These are phyloP conservation scores for Phascolomyces articulosus DNA, from an alignment of 371 early-diverging fungal species.

Conservation along the genomic window DNA sequence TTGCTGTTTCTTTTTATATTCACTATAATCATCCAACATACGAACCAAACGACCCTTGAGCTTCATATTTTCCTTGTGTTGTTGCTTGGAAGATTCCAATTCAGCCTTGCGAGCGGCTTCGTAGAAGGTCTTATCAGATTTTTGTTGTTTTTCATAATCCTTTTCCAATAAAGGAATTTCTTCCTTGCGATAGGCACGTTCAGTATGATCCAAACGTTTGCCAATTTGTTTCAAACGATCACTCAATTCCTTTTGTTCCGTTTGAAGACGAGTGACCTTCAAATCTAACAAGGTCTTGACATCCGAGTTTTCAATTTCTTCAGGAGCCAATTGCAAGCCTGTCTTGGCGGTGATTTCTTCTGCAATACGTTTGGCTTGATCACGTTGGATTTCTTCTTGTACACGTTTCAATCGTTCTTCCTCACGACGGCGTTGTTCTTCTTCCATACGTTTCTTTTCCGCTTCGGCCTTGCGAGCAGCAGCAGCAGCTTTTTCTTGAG, in stretches of 20 bases:
- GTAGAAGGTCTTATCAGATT: slow-evolving; percentile 79
- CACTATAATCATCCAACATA: slow-evolving; percentile 81
- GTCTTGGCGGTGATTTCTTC: slow-evolving; percentile 84
- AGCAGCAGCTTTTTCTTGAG: slow-evolving; percentile 73
- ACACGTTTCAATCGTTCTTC: slow-evolving; percentile 79
- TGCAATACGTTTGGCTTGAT: slow-evolving; percentile 87
- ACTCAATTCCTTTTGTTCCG: slow-evolving; percentile 84
- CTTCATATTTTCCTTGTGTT: slow-evolving; percentile 76
- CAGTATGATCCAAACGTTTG: slow-evolving; percentile 90
- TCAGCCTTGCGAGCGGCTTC: slow-evolving; percentile 76
- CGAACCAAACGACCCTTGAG: slow-evolving; percentile 79
- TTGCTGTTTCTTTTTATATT: slow-evolving; percentile 63
- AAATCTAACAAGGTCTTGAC: slow-evolving; percentile 80
- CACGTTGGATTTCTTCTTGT: slow-evolving; percentile 80
- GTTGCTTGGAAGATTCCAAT: slow-evolving; percentile 60
- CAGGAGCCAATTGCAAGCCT: slow-evolving; percentile 77
- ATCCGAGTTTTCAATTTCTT: slow-evolving; percentile 87
- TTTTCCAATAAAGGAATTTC: slow-evolving; percentile 91
- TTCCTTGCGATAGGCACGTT: slow-evolving; percentile 94
- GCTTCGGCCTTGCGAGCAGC: slow-evolving; percentile 84
- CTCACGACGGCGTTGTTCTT: slow-evolving; percentile 86
- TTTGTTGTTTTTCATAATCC: slow-evolving; percentile 92
- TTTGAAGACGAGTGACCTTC: slow-evolving; percentile 90
- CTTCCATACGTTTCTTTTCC: slow-evolving; percentile 83
- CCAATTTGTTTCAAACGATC: slow-evolving; percentile 72